Conservation (phyloP, 768 basidiomycete species). For the Lentinula aciculospora region DNA sequence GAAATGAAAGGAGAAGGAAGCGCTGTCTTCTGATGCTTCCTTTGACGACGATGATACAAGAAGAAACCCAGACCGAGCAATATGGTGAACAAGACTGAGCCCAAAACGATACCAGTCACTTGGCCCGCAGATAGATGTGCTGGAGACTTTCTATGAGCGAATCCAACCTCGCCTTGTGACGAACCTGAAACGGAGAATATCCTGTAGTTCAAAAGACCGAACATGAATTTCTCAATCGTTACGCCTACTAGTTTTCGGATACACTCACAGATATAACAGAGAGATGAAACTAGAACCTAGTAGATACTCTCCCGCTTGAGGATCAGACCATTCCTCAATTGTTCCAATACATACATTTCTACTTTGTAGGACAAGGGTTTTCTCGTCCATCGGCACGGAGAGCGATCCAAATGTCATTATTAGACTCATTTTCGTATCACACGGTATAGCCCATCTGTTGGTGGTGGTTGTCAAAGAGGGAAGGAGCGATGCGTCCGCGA, state of each 20-base stretch:
- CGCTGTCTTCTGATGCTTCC: background rate
- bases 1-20: background rate
- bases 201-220: background rate
- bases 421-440: conserved; percentile 1
- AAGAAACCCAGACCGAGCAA: background rate
- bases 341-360: background rate
- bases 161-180: background rate
- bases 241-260: background rate
- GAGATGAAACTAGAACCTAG: conserved; percentile 5
- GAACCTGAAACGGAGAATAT: background rate
- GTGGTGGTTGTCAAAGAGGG: conserved; percentile 9
- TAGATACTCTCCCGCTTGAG: background rate
- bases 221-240: background rate
- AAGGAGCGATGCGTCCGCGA: conserved; percentile 14
- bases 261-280: conserved; percentile 2
- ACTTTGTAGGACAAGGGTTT: background rate
- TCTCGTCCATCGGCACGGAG: background rate
- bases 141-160: background rate
- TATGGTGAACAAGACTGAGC: background rate
- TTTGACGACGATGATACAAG: background rate
- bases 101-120: conserved; percentile 1
- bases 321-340: conserved; percentile 2
- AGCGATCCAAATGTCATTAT: conserved; percentile 5
- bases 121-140: background rate
- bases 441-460: conserved; percentile 7